Conservation (phyloP, 108 stramenopile species). For the Epipyxis sp. region DNA sequence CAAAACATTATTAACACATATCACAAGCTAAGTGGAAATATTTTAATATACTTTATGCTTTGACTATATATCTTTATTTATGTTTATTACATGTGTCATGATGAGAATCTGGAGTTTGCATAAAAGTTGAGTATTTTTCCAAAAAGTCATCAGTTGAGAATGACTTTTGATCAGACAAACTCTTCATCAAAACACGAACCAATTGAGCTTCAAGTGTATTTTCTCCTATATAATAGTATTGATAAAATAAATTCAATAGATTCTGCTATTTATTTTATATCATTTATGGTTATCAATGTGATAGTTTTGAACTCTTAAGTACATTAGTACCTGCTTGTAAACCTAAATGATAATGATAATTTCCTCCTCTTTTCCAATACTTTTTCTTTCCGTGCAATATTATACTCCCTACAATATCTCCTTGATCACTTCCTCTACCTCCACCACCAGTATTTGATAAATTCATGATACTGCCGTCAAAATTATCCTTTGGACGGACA, state of each 20-base stretch:
- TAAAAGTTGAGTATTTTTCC: conserved; percentile 70
- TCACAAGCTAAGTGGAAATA: too few relatives aligned
- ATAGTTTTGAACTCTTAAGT: too few relatives aligned
- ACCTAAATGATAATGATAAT: conserved; percentile 75
- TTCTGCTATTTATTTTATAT: too few relatives aligned
- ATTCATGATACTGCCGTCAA: conserved; percentile 73
- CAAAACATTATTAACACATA: too few relatives aligned
- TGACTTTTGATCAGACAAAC: conserved; percentile 53
- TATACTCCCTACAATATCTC: conserved; percentile 69
- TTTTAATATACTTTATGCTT: too few relatives aligned
- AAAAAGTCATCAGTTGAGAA: conserved; percentile 67
- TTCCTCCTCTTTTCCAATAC: conserved; percentile 67
- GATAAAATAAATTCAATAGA: too few relatives aligned
- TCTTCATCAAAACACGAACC: conserved; percentile 65
- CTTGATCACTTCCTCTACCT: conserved; percentile 56
- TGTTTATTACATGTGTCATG: conserved; percentile 70
- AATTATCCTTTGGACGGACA: conserved; percentile 48
- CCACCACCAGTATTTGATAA: conserved; percentile 75
- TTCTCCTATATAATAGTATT: too few relatives aligned
- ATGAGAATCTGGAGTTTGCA: conserved; percentile 73
- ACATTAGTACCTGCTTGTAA: conserved; percentile 65
- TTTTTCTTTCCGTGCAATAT: conserved; percentile 76
- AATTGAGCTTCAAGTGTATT: conserved; percentile 74
- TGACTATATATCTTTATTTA: too few relatives aligned
- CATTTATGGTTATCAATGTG: too few relatives aligned